Evolutionary conservation across 139 green algal species (phyloP), one percentile per base, ranked within the genome.

Genomic region (Haematococcus lacustris): DNA sequence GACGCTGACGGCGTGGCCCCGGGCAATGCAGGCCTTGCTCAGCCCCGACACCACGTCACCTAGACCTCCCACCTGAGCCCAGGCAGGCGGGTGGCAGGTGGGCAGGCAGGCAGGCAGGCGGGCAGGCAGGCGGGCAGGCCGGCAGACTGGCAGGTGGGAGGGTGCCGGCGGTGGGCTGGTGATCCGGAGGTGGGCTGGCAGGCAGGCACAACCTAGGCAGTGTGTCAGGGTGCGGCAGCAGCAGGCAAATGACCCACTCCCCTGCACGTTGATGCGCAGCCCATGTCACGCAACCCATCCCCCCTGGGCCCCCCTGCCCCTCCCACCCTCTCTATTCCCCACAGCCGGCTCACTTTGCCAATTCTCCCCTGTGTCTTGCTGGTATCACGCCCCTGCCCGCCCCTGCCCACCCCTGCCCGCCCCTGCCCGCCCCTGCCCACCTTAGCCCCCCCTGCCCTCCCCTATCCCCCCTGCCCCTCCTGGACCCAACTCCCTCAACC

Each of bases 21-120:
- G 76, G 1, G 78, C 77, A 35, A 87, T 59, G 65, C 81, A 91
- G n/a, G 90, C 86, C 38, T 82, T 77, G 34, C 84, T 80, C 41
- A 96, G 79, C 2, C 91, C 91, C 6, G 85, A 88, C 41, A 98
- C 91, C 26, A 98, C 93, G 73, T 98, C 93, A n/a, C 88, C 93
- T 53, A 98, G 81, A n/a, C 93, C 93, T 7, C 93, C 93, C 0
- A 94, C 89, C 87, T 92, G 82, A 43, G 2, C 41, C n/a, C 13
- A n/a, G 47, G 28, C 21, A 33, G 9, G 57, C 28, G 57, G 23
- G 26, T 33, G 9, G 17, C 25, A 65, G 59, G 23, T 66, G 59
- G 23, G 23, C 9, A 6, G 13, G 6, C 59, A 33, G 59, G 59
- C 13, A n/a, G 26, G 21, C 26, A 21, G 13, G 5, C 7, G 33